Evolutionary conservation across 139 green algal species (phyloP).

Genomic region (Volvox africanus): DNA sequence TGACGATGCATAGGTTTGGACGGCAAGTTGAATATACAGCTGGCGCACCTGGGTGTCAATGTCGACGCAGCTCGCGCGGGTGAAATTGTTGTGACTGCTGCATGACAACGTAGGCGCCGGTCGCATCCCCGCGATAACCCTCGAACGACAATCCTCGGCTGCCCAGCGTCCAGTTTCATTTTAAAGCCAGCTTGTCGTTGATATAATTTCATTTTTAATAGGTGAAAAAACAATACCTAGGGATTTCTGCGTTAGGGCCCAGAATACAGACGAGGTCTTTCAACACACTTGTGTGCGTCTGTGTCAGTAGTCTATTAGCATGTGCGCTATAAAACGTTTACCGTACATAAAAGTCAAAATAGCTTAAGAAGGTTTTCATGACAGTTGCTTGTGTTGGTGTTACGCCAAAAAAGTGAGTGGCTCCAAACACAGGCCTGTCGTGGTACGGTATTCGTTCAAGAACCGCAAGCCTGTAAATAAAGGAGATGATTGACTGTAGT

Average conservation of each 20-base stretch:
- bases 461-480: too few species aligned
- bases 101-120: not conserved
- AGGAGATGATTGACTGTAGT: too few species aligned
- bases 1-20: not conserved
- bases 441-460: not conserved
- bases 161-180: not conserved
- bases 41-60: slow-evolving; percentile 14
- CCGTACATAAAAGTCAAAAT: too few species aligned
- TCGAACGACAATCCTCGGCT: not conserved
- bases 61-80: not conserved
- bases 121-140: not conserved
- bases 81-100: slow-evolving; percentile 12
- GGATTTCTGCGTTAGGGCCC: too few species aligned
- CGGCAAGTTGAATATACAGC: not conserved
- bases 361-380: too few species aligned
- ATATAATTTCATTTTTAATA: slow-evolving; percentile 5
- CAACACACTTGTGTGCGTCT: not conserved
- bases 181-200: not conserved
- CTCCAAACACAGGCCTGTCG: not conserved
- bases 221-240: not conserved
- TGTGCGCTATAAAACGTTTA: too few species aligned
- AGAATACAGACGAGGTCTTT: not conserved
- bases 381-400: too few species aligned
- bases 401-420: not conserved
- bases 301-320: not conserved